Percentiles rank a stretch among this genome's conserved stretches.
Conservation (phyloP, 1,284 basidiomycete species). For the Hymenochaete sp. region DNA sequence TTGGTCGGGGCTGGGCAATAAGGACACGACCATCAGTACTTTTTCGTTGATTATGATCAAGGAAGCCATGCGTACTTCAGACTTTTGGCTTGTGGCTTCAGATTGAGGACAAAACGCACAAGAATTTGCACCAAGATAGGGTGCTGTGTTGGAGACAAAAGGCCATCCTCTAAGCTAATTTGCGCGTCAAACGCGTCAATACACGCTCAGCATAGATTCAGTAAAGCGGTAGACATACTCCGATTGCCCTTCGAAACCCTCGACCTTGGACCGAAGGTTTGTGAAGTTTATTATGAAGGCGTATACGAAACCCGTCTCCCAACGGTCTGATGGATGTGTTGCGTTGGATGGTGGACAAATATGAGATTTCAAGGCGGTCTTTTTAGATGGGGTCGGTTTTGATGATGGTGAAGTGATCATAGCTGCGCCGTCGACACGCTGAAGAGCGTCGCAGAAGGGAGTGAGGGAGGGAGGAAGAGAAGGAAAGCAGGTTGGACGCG, state of each 20-base stretch:
- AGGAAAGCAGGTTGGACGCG: not conserved
- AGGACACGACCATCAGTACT: not conserved
- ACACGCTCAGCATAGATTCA: constrained; percentile 6
- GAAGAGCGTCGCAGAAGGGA: constrained; percentile 4
- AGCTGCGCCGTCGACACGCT: too few species aligned
- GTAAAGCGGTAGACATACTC: constrained; percentile 47
- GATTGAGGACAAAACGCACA: constrained; percentile 64
- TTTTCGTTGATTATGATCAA: constrained; percentile 20
- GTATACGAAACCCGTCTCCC: constrained; percentile 80
- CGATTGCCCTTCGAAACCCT: constrained; percentile 67
- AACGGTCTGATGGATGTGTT: constrained; percentile 65
- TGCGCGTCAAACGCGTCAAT: constrained; percentile 11
- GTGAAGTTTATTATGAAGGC: constrained; percentile 76
- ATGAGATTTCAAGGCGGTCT: constrained; percentile 50
- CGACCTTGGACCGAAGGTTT: constrained; percentile 57
- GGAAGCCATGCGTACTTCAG: constrained; percentile 50
- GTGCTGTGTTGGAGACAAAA: constrained; percentile 60
- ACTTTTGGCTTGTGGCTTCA: constrained; percentile 77
- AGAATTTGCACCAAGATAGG: constrained; percentile 62
- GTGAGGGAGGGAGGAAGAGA: constrained; percentile 6
- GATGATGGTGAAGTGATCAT: too few species aligned
- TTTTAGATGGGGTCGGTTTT: constrained; percentile 2
- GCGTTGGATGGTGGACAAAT: constrained; percentile 66
- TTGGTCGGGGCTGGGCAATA: constrained; percentile 51
- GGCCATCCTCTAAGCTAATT: constrained; percentile 64